A percentile compares a stretch with the other conserved stretches of the same genome.
phyloP scores from a whole-genome alignment of 176 grass and related monocot species.

The Ensete glaucum region DNA sequence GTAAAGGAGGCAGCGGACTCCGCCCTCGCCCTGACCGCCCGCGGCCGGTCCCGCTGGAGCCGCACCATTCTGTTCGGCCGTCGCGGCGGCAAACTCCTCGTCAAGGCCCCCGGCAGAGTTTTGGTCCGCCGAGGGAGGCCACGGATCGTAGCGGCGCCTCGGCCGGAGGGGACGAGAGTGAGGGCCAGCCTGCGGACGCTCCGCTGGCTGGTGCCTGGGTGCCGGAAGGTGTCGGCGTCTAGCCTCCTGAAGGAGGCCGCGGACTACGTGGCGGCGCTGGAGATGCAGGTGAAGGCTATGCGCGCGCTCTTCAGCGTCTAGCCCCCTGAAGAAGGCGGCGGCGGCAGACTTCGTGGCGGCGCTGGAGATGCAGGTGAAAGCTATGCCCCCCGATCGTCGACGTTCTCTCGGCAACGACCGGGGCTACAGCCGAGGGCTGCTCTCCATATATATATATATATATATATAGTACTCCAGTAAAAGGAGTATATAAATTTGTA shows the following conservation, averaged over 20 bases:
- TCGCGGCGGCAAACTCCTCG: slow-evolving; percentile 32
- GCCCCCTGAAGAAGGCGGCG: slow-evolving; percentile 61
- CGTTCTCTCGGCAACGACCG: slow-evolving; percentile 42
- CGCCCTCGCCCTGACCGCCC: slow-evolving; percentile 70
- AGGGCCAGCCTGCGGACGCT: slow-evolving; percentile 62
- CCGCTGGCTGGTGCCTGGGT: slow-evolving; percentile 72
- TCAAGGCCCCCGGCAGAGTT: slow-evolving; percentile 59
- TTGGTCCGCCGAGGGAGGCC: slow-evolving; percentile 25
- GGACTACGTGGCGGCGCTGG: slow-evolving; percentile 82
- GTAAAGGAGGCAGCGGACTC: slow-evolving; percentile 80
- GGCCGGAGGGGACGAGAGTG: slow-evolving; percentile 35
- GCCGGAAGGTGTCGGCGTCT: slow-evolving; percentile 58
- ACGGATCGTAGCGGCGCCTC: background rate
- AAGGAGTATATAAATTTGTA: background rate
- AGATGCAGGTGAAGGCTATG: slow-evolving; percentile 91
- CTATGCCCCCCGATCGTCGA: slow-evolving; percentile 60
- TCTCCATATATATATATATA: background rate
- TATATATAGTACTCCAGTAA: background rate
- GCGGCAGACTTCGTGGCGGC: slow-evolving; percentile 82
- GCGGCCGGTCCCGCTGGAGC: slow-evolving; percentile 81
- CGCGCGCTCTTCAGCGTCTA: slow-evolving; percentile 44
- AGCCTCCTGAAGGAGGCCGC: slow-evolving; percentile 81
- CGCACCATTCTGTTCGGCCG: slow-evolving; percentile 66
- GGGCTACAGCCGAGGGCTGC: slow-evolving; percentile 14
- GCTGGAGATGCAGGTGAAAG: slow-evolving; percentile 84